Evolutionary conservation across 2,329 filamentous ascomycete genomes (phyloP), one percentile per base, ranked within the genome.

Genomic region (Fusarium mundagurra): DNA sequence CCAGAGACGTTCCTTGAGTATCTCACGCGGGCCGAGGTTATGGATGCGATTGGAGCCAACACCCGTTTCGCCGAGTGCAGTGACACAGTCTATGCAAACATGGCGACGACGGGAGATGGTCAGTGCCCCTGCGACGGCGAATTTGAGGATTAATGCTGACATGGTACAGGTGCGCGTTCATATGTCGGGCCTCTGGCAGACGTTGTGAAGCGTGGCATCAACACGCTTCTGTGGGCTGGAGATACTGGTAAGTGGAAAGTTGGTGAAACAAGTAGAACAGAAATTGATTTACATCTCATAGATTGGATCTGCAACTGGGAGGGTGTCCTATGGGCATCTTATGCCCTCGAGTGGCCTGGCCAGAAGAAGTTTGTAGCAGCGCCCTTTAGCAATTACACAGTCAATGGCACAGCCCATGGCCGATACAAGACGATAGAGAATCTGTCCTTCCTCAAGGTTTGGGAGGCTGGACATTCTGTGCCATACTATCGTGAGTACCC

Each of bases 251-350:
- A 73, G 77, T 73, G 48, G 18, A 7, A 29, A 43, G 13, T 18
- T 24, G 45, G 39, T 45, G 33, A 51, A n/a, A 36, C 29, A 27
- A 27, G 6, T 20, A 39, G 9, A 31, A 14, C 24, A 13, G 16
- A 69, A 31, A 29, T 51, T 75, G n/a, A 75, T 43, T 27, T 8
- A 11, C 34, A 16, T 34, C 17, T 20, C 18, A 43, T 31, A 76
- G 88, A 91, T 73, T 90, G 84, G 81, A 88, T 89, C 61, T 90
- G 88, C 75, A 90, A 90, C 79, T 90, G 88, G 86, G 80, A 86
- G 36, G 88, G 88, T n/a, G 85, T 83, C 38, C 81, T 86, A 11
- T 82, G 79, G 17, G 85, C 84, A 4, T 85, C 86, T 4, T 82
- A 89, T 39, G 81, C 82, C 0, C 81, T 90, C 31, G 79, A 82